Percentiles rank a stretch among this genome's conserved stretches.
These are phyloP conservation scores for Ambrosia artemisiifolia DNA, from an alignment of 129 eudicot species.

Conservation along the genomic window DNA sequence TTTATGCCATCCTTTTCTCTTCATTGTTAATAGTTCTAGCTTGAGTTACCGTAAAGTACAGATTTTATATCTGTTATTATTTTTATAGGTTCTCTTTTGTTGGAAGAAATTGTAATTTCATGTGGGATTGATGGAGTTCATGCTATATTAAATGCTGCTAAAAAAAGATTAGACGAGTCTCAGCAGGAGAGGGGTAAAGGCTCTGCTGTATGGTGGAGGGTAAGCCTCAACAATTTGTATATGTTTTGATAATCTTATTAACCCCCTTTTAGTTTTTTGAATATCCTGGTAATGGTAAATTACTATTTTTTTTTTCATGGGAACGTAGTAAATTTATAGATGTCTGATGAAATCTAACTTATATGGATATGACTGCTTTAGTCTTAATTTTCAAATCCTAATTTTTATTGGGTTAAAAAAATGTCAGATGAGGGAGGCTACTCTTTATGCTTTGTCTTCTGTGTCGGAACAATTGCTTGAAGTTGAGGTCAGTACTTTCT, in stretches of 20 bases:
- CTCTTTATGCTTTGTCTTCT: constrained; percentile 81
- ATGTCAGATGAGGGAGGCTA: constrained; percentile 89
- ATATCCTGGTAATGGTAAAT: background rate
- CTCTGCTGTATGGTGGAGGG: constrained; percentile 92
- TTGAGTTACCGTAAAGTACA: constrained; percentile 2
- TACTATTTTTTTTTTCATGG: background rate
- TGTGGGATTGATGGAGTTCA: constrained; percentile 69
- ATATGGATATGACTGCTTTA: background rate
- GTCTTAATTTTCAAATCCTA: constrained; percentile 9
- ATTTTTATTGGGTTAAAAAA: constrained; percentile 11
- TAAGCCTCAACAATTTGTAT: constrained; percentile 37
- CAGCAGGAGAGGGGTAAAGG: constrained; percentile 63
- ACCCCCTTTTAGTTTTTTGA: background rate
- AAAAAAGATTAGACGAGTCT: constrained; percentile 68
- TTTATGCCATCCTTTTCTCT: background rate
- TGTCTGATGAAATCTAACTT: background rate
- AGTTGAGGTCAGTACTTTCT: constrained; percentile 55
- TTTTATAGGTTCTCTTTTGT: constrained; percentile 69
- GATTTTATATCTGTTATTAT: constrained; percentile 6
- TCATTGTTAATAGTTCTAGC: constrained; percentile 2
- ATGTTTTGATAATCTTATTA: background rate
- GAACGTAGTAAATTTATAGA: constrained; percentile 5
- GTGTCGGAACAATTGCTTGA: constrained; percentile 80
- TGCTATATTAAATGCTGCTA: constrained; percentile 69
- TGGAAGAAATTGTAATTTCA: constrained; percentile 69